phyloP scores from a whole-genome alignment of 2,329 filamentous ascomycete genomes.

The Rutstroemia sydowiana region DNA sequence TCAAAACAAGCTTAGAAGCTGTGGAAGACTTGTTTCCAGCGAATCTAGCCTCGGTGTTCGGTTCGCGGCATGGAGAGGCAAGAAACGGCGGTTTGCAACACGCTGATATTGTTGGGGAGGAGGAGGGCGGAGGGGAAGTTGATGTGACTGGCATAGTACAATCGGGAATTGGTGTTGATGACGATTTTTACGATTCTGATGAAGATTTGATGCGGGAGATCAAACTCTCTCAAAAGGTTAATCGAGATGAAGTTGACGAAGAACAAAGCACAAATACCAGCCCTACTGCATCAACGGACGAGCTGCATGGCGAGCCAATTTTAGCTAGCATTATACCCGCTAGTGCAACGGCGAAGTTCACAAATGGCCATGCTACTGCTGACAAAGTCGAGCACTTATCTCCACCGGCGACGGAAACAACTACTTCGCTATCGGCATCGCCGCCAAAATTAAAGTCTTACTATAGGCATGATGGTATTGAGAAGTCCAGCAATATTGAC shows the following conservation, averaged over 20 bases:
- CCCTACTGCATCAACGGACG: not conserved
- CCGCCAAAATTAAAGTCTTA: not conserved
- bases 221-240: constrained; percentile 23
- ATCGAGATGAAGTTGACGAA: constrained; percentile 18
- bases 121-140: no score
- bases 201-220: constrained; percentile 38
- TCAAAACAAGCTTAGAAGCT: constrained; percentile 76
- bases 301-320: not conserved
- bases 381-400: no score
- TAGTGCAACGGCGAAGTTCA: no score
- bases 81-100: constrained; percentile 10
- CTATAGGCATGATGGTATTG: not conserved
- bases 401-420: no score
- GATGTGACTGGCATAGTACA: constrained; percentile 54
- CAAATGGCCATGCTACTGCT: no score
- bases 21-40: constrained; percentile 79
- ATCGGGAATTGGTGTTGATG: constrained; percentile 32
- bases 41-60: constrained; percentile 47
- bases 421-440: not conserved
- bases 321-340: no score
- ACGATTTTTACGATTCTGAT: constrained; percentile 46
- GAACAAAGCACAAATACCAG: not conserved
- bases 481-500: not conserved
- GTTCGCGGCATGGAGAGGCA: constrained; percentile 19
- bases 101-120: constrained; percentile 12